Base-by-base conservation (phyloP, 176 grass and related monocot species). In the Musa troglodytarum region DNA sequence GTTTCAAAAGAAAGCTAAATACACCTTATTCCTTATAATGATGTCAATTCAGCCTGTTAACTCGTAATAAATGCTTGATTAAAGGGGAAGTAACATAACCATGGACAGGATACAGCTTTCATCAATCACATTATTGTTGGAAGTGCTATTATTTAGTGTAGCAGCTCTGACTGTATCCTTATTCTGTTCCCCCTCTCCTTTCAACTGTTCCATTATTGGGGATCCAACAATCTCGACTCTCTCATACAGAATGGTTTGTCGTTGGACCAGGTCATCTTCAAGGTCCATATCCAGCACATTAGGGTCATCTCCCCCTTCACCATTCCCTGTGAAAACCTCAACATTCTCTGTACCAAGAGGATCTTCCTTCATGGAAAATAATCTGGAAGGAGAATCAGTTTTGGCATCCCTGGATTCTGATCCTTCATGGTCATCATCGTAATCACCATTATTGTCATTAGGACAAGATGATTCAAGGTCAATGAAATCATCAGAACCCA, bases 231-330 rank as follows among this genome's bases (percentile, higher is more conserved):
- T 53, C 76, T 81, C 65, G 68, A 81, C 52, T 63, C 81, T 83
- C 63, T 74, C 78, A 76, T 82, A 76, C 17, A 76, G 15, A 9
- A 80, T 16, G 51, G 86, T 69, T 69, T 82, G 79, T 54, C 92
- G 89, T 11, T 64, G 25, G 3, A 86, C 50, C 12, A 87, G 78
- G 61, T 93, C 94, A 10, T 96, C 88, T 28, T 78, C 56, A 9
- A 99, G 75, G 54, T 99, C 90, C 95, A 99, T 98, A 77, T 99
- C 95, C 78, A 91, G 84, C 10, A 84, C 52, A 66, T 88, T 82
- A 0, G 77, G 77, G 66, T 77, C 83, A 23, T 85, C 83, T 72
- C 68, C 83, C 75, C 80, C 76, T 77, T 84, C 83, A 63, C 52
- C 72, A 74, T 28, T 8, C 17, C 53, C 24, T 55, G 5, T 7